Evolutionary conservation across 495 filamentous ascomycete genomes (phyloP).

Genomic region (Eremomyces bilateralis): DNA sequence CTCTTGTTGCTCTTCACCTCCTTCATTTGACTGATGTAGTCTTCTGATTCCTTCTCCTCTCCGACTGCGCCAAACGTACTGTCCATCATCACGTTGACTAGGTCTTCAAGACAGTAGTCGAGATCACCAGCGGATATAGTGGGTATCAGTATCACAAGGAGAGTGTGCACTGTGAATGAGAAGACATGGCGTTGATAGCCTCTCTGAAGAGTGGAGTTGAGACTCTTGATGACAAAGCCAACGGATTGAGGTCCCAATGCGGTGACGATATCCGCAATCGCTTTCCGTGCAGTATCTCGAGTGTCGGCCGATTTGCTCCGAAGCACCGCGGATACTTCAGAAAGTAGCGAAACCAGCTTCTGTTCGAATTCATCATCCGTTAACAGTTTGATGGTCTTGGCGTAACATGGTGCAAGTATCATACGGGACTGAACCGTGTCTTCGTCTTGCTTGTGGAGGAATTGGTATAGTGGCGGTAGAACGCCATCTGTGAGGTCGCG

Average conservation of each 20-base stretch:
- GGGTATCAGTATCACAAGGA: conserved; percentile 56
- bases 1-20: conserved; percentile 96
- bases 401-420: conserved; percentile 64
- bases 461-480: conserved; percentile 50
- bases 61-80: conserved; percentile 93
- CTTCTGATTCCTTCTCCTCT: conserved; percentile 91
- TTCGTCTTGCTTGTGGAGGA: conserved; percentile 87
- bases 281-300: conserved; percentile 73
- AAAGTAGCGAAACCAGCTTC: conserved; percentile 59
- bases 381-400: conserved; percentile 66
- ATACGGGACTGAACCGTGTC: conserved; percentile 76
- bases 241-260: conserved; percentile 66
- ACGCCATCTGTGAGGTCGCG: conserved; percentile 53
- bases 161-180: conserved; percentile 84
- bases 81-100: conserved; percentile 79
- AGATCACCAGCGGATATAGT: conserved; percentile 46
- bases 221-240: conserved; percentile 79
- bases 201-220: conserved; percentile 54
- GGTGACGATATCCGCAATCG: conserved; percentile 58
- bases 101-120: conserved; percentile 63
- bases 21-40: conserved; percentile 87
- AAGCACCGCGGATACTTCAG: conserved; percentile 80
- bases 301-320: conserved; percentile 75
- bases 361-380: conserved; percentile 46
- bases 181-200: conserved; percentile 92